phyloP scores from a whole-genome alignment of 768 basidiomycete species.

The Agrocybe praecox region DNA sequence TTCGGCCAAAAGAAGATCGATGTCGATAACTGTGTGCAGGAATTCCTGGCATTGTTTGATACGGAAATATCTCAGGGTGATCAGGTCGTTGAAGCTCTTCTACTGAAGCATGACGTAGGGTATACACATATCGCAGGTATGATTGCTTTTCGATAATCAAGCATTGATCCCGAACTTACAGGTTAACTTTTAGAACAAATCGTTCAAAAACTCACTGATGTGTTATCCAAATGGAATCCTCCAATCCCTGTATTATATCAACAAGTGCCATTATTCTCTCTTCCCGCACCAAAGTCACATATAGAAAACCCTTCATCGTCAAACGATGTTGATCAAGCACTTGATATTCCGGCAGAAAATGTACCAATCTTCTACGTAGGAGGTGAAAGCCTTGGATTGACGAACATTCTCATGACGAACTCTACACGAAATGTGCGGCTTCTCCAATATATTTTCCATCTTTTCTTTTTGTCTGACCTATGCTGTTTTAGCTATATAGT shows the following conservation, averaged over 20 bases:
- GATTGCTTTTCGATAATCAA: background rate
- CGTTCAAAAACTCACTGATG: constrained; percentile 25
- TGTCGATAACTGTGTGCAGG: constrained; percentile 46
- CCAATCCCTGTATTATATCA: constrained; percentile 35
- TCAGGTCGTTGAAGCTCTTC: constrained; percentile 31
- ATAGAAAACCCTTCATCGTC: background rate
- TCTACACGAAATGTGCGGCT: constrained; percentile 59
- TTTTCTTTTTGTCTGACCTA: background rate
- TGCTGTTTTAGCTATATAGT: constrained; percentile 59
- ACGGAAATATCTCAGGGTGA: constrained; percentile 6
- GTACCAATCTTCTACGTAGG: constrained; percentile 63
- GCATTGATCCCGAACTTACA: background rate
- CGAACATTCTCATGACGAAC: constrained; percentile 87
- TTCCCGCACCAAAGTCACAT: constrained; percentile 1
- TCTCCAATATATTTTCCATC: background rate
- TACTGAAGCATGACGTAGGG: constrained; percentile 77
- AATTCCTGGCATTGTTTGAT: constrained; percentile 38
- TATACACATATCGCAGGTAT: constrained; percentile 72
- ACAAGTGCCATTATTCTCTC: constrained; percentile 10
- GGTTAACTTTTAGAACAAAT: constrained; percentile 33
- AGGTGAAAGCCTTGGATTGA: constrained; percentile 74
- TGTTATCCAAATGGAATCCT: constrained; percentile 21
- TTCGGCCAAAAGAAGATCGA: constrained; percentile 79
- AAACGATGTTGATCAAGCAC: background rate
- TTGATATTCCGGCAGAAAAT: constrained; percentile 10